Conservation (phyloP, 768 basidiomycete species). For the Lactarius pseudohatsudake region DNA sequence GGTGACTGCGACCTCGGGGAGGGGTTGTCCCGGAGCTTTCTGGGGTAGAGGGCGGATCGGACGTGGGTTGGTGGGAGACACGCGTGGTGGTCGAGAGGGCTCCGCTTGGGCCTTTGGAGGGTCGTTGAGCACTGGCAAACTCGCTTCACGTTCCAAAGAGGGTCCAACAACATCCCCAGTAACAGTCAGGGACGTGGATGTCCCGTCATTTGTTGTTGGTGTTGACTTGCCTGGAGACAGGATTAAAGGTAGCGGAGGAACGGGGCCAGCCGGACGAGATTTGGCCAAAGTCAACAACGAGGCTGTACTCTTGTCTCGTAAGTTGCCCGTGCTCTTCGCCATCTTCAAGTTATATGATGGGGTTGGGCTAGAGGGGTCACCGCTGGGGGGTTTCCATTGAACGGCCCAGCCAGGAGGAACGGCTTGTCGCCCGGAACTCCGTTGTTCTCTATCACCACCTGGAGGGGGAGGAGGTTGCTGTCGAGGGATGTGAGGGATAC, state of each 20-base stretch:
- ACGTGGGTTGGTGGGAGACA: slow-evolving; percentile 24
- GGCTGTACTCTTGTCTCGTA: slow-evolving; percentile 23
- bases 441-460: slow-evolving; percentile 28
- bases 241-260: slow-evolving; percentile 23
- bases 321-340: slow-evolving; percentile 30
- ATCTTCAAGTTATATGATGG: slow-evolving; percentile 26
- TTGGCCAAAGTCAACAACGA: slow-evolving; percentile 15
- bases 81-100: slow-evolving; percentile 7
- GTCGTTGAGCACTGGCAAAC: slow-evolving; percentile 2
- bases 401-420: slow-evolving; percentile 50
- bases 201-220: slow-evolving; percentile 17
- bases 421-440: slow-evolving; percentile 39
- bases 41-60: slow-evolving; percentile 24
- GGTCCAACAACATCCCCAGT: slow-evolving; percentile 12
- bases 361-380: slow-evolving; percentile 25
- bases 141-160: slow-evolving; percentile 17
- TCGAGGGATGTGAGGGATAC: slow-evolving; percentile 32
- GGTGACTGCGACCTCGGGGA: slow-evolving; percentile 20
- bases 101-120: slow-evolving; percentile 17
- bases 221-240: slow-evolving; percentile 5
- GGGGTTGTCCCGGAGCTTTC: slow-evolving; percentile 13
- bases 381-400: slow-evolving; percentile 42
- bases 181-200: slow-evolving; percentile 5
- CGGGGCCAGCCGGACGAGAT: slow-evolving; percentile 14
- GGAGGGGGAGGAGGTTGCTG: slow-evolving; percentile 26